These are phyloP conservation scores for Cyberlindnera saturnus DNA, from an alignment of 805 yeast species.

Conservation along the genomic window DNA sequence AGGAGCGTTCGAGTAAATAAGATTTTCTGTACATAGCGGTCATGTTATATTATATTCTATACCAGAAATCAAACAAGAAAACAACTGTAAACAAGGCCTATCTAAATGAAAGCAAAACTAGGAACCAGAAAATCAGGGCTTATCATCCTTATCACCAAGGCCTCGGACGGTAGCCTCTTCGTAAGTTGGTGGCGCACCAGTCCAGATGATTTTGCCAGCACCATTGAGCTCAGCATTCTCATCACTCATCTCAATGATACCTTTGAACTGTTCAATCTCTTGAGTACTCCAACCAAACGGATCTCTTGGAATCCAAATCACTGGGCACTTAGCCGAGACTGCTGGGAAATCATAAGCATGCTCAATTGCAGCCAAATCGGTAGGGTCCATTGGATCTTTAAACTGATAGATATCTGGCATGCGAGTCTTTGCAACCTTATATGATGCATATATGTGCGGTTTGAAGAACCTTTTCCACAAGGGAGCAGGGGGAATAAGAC, in stretches of 20 bases:
- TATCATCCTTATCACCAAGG: not conserved
- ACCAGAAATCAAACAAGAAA: no score
- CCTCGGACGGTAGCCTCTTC: slow-evolving; percentile 9
- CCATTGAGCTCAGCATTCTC: slow-evolving; percentile 55
- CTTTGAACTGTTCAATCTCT: slow-evolving; percentile 50
- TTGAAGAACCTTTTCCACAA: slow-evolving; percentile 42
- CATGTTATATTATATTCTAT: no score
- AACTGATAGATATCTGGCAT: slow-evolving; percentile 57
- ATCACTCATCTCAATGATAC: slow-evolving; percentile 58
- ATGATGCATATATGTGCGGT: slow-evolving; percentile 50
- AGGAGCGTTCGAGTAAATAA: slow-evolving; percentile 11
- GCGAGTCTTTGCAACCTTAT: slow-evolving; percentile 40
- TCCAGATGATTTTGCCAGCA: slow-evolving; percentile 41
- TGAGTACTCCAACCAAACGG: slow-evolving; percentile 70
- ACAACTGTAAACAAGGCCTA: no score
- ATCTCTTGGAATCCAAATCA: slow-evolving; percentile 91
- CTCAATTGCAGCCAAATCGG: slow-evolving; percentile 32
- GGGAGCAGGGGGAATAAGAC: slow-evolving; percentile 29
- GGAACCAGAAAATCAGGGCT: not conserved
- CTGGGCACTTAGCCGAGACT: slow-evolving; percentile 59
- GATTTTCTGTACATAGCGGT: not conserved
- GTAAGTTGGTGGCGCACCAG: slow-evolving; percentile 45
- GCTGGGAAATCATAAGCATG: slow-evolving; percentile 79
- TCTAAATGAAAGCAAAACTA: no score
- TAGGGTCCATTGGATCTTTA: slow-evolving; percentile 36